Percentiles rank a stretch among this genome's conserved stretches.
phyloP scores from a whole-genome alignment of 2,329 filamentous ascomycete genomes.

The Ophiocordyceps camponoti-saundersi region DNA sequence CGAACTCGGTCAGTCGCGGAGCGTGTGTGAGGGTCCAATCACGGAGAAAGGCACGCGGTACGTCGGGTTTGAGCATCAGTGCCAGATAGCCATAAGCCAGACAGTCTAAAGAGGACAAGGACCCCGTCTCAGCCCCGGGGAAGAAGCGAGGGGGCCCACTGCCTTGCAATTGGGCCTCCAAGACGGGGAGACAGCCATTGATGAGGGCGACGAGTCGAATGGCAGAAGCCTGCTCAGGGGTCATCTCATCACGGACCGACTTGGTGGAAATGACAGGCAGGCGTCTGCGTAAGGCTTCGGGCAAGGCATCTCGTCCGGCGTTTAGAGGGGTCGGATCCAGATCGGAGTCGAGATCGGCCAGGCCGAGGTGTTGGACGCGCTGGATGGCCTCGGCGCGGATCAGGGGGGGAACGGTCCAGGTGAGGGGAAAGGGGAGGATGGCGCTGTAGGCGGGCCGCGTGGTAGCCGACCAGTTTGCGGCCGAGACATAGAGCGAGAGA shows the following conservation, averaged over 20 bases:
- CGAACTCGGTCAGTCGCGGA: constrained; percentile 14
- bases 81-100: constrained; percentile 65
- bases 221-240: constrained; percentile 51
- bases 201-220: constrained; percentile 65
- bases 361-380: constrained; percentile 52
- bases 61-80: constrained; percentile 42
- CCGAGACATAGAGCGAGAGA: constrained; percentile 78
- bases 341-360: constrained; percentile 51
- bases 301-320: constrained; percentile 18
- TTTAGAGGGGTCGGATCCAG: constrained; percentile 20
- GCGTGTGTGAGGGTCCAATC: constrained; percentile 21
- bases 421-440: constrained; percentile 71
- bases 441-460: constrained; percentile 69
- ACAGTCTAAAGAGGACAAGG: constrained; percentile 45
- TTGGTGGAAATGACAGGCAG: constrained; percentile 27
- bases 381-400: constrained; percentile 53
- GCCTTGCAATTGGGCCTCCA: constrained; percentile 38
- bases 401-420: constrained; percentile 67
- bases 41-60: constrained; percentile 23
- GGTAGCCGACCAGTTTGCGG: constrained; percentile 63
- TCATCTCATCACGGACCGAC: constrained; percentile 44
- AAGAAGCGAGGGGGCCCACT: constrained; percentile 15
- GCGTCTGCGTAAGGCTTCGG: constrained; percentile 22
- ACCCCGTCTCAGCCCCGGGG: neutral
- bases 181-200: constrained; percentile 51